Evolutionary conservation across 1,284 basidiomycete genomes (phyloP).

Genomic region (Omphalotus olearius): DNA sequence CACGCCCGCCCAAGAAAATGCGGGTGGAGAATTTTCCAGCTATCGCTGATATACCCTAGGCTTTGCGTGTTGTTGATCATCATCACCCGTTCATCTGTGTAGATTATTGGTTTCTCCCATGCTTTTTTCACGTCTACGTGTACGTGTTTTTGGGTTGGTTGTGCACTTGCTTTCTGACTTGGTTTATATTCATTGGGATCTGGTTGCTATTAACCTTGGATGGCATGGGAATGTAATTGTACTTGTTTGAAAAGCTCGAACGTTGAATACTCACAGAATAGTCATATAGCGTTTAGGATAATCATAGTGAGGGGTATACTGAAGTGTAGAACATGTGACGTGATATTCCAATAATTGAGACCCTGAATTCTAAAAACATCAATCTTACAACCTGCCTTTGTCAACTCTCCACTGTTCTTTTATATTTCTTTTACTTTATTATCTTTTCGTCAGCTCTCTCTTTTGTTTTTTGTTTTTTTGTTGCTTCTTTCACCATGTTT

Average conservation of each 20-base stretch:
- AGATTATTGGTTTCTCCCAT: not conserved
- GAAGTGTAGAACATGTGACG: too few species aligned
- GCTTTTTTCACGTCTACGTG: not conserved
- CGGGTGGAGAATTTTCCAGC: slow-evolving; percentile 39
- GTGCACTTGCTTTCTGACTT: slow-evolving; percentile 26
- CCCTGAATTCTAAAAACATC: too few species aligned
- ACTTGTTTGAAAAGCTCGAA: slow-evolving; percentile 6
- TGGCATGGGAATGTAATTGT: slow-evolving; percentile 32
- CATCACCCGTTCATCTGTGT: not conserved
- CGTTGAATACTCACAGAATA: too few species aligned
- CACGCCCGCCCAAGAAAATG: slow-evolving; percentile 49
- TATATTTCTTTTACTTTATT: slow-evolving; percentile 9
- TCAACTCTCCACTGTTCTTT: slow-evolving; percentile 10
- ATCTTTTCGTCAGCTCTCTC: slow-evolving; percentile 21
- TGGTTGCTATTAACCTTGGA: slow-evolving; percentile 23
- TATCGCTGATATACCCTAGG: slow-evolving; percentile 11
- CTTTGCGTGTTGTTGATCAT: not conserved
- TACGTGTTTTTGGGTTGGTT: slow-evolving; percentile 13
- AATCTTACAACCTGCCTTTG: too few species aligned
- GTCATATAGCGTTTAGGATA: too few species aligned
- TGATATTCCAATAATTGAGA: too few species aligned
- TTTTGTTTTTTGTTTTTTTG: slow-evolving; percentile 17
- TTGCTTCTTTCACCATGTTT: slow-evolving; percentile 48
- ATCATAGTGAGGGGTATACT: too few species aligned
- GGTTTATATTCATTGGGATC: slow-evolving; percentile 19